Base-by-base conservation (phyloP, 108 stramenopile genomes). In the Schizochytrium sp. region DNA sequence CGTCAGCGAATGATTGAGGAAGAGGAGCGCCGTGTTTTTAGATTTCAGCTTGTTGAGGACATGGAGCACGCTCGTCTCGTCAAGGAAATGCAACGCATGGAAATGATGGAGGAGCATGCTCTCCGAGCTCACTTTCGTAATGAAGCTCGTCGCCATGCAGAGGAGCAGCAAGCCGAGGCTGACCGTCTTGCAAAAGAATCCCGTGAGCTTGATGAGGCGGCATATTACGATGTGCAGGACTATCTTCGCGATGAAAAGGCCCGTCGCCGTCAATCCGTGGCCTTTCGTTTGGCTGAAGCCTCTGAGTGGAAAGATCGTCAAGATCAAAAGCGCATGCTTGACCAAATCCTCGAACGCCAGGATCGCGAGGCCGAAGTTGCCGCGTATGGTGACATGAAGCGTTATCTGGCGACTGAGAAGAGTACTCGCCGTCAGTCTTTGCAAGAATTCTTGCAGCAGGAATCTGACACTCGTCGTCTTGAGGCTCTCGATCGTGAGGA, bases 131-230 rank as follows among this genome's bases (percentile, higher is more conserved):
- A 83, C 50, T 10, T 17, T 10, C 76, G 76, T n/a, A 38, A 55
- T n/a, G 76, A 83, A 53, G 53, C 50, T 10, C 47, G 53, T 10
- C 4, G 4, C 8, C 47, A 40, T 10, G 76, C 49, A 40, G 76
- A 83, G 13, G 50, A 7, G 15, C 50, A 83, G 76, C 76, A 53
- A 13, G 50, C 47, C 50, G 5, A 40, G 53, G 76, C 76, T 38
- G 50, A 55, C 15, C 50, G n/a, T 10, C 50, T n/a, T 5, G 76
- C 76, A n/a, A 49, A 83, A 55, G 76, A 49, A n/a, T 55, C 50
- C 53, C 76, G 76, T n/a, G 76, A 49, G 38, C 76, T 83, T 40
- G 76, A 83, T 42, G 53, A 83, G 53, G 76, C 76, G 38, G 76
- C 76, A 28, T 83, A 83, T 40, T 38, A 83, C 15, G 76, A 83